Evolutionary conservation across 345 rosid species (phyloP).

Genomic region (Zanthoxylum bungeanum): DNA sequence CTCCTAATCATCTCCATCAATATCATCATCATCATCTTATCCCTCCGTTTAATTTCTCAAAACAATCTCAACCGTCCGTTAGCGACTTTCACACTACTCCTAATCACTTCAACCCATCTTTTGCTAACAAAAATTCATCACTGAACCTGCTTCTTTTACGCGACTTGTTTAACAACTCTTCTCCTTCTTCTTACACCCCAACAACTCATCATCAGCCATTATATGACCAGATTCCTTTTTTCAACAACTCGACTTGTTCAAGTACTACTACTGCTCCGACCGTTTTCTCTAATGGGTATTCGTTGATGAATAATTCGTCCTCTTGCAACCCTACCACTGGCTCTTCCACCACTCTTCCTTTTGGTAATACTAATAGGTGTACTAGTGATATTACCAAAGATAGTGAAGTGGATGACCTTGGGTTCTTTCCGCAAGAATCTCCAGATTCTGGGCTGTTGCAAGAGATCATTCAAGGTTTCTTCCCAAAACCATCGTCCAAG

Average conservation of each 20-base stretch:
- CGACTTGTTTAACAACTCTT: conserved; percentile 41
- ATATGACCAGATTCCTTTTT: conserved; percentile 12
- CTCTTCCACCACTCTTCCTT: conserved; percentile 14
- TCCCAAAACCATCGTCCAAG: conserved; percentile 40
- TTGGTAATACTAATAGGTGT: neutral
- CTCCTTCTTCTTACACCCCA: no score
- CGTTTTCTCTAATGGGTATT: neutral
- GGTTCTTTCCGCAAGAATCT: conserved; percentile 49
- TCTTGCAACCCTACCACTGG: neutral
- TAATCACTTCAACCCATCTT: neutral
- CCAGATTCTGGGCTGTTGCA: conserved; percentile 76
- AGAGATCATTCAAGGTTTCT: conserved; percentile 71
- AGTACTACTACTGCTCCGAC: no score
- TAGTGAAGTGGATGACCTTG: conserved; percentile 17
- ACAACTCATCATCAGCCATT: conserved; percentile 17
- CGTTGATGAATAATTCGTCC: conserved; percentile 1
- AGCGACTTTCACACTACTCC: conserved; percentile 16
- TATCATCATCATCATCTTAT: no score
- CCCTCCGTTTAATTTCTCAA: conserved; percentile 30
- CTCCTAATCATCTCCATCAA: no score
- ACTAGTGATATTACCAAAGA: no score
- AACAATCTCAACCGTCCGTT: conserved; percentile 27
- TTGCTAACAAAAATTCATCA: conserved; percentile 23
- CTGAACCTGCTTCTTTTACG: conserved; percentile 49
- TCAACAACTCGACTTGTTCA: conserved; percentile 18